Percentiles rank a stretch among this genome's conserved stretches.
Evolutionary conservation across 2,329 filamentous ascomycete genomes (phyloP).

Genomic region (Aspergillus viridinutans): DNA sequence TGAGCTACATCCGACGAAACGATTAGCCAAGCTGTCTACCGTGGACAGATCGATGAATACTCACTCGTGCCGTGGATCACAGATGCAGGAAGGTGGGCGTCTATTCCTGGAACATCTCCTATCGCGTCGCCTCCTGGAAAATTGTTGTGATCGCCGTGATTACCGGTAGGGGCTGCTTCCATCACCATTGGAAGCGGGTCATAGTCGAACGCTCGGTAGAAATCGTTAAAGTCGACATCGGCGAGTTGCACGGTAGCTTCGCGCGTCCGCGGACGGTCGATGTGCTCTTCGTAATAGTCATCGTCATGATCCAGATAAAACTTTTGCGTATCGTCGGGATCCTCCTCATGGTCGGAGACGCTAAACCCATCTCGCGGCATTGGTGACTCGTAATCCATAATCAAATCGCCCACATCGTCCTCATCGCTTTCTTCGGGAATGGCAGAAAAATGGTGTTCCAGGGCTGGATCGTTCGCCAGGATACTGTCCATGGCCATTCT

Average conservation of each 20-base stretch:
- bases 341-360: slow-evolving; percentile 18
- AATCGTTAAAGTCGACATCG: slow-evolving; percentile 29
- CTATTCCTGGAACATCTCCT: slow-evolving; percentile 8
- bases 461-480: slow-evolving; percentile 13
- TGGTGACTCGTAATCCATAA: slow-evolving; percentile 22
- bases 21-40: slow-evolving; percentile 1
- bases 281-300: slow-evolving; percentile 13
- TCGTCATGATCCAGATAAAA: slow-evolving; percentile 30
- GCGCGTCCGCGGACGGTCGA: slow-evolving; percentile 2
- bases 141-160: slow-evolving; percentile 14
- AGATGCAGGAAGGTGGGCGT: slow-evolving; percentile 19
- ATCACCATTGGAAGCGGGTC: slow-evolving; percentile 11
- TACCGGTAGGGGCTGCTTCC: slow-evolving; percentile 5
- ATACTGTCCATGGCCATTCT: slow-evolving; percentile 16
- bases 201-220: slow-evolving; percentile 22
- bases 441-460: slow-evolving; percentile 16
- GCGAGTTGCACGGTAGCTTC: slow-evolving; percentile 6
- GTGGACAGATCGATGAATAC: slow-evolving; percentile 1
- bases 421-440: slow-evolving; percentile 19
- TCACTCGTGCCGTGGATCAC: slow-evolving; percentile 29
- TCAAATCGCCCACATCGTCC: slow-evolving; percentile 16
- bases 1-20: slow-evolving; percentile 22
- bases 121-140: slow-evolving; percentile 14
- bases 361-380: slow-evolving; percentile 12
- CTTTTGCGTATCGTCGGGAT: slow-evolving; percentile 29